Base-by-base conservation (phyloP, 257 asterid genomes). In the Ligustrum vulgare region DNA sequence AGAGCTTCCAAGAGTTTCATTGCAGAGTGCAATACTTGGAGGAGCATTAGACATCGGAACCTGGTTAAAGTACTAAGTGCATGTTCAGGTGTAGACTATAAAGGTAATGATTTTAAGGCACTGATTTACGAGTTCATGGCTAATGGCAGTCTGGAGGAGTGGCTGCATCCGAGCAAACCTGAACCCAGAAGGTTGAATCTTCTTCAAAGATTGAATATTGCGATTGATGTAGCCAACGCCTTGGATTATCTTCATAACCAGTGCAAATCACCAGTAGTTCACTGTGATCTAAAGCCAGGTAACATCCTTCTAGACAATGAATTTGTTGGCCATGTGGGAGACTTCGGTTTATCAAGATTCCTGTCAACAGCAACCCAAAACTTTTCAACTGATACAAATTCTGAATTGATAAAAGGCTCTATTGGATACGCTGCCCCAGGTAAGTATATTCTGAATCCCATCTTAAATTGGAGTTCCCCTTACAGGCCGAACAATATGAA, bases 381-480 rank as follows among this genome's bases (percentile, higher is more conserved):
- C 76, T 47, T 45, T 32, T 10, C 47, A 35, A 75, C 68, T 1
- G 51, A 43, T 11, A 43, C 18, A 70, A 75, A 78, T 32, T 72
- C 75, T 0, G 60, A 20, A 65, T 70, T 69, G 66, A 10, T 74
- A 6, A 69, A 79, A 65, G 87, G 85, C 34, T 62, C 85, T 41
- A 79, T 70, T 12, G 85, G 85, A 66, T 84, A 81, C 47, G 70
- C 73, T n/a, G 79, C 84, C 39, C 86, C 86, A 77, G 84, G 84
- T 81, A 81, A 60, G 23, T 49, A 5, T 23, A 11, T 72, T 56
- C 22, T 37, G 5, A 25, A 67, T 51, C 65, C 67, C 45, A 6
- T 6, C 60, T 49, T 6, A 18, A 18, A 35, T 67, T 67, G n/a
- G 16, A 18, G 6, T 18, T 67, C 43, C 13, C 49, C 11, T 31